Base-by-base conservation (phyloP, 1,284 basidiomycete genomes). In the Anthracocystis panici-leucophaei region DNA sequence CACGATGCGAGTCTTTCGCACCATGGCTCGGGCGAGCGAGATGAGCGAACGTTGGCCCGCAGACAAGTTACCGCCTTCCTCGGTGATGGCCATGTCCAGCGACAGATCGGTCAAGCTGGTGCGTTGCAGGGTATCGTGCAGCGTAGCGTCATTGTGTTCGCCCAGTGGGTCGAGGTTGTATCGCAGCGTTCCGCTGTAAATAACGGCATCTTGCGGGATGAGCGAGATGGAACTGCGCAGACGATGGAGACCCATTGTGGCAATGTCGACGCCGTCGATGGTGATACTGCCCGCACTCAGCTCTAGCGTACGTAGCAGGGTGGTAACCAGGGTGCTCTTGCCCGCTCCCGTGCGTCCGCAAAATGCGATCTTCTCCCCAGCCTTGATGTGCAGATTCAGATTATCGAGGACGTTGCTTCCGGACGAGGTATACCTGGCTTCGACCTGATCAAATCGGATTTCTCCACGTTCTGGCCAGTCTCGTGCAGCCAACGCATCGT, bases 181-280 rank as follows among this genome's bases (percentile, higher is more conserved):
- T 20, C 91, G 87, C 6, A 92, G 86, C 2, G 90, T 91, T 1
- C 90, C 89, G 84, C 89, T 87, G 84, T 93, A 92, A 54, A 91
- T 80, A 2, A 88, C 78, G 9, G 92, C 91, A 75, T 97, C 95
- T 85, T 97, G 94, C 10, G 94, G 94, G 69, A 97, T 95, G 80
- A 97, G 90, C 3, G 87, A 89, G 59, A 89, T 87, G 58, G 86
- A 85, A 3, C 86, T 84, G n/a, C 89, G 83, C 16, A 88, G 79
- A 10, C 88, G 88, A 63, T 92, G 35, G 0, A 85, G 68, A 11
- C 67, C 90, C 3, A 93, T 86, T 75, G 92, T 92, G 79, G 92
- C 83, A 18, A 87, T 61, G 56, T 82, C 71, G 14, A 69, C 42
- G 29, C 66, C 74, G 38, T 77, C 77, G 31, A 79, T 77, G 10